phyloP scores from a whole-genome alignment of 2,329 filamentous ascomycete species.

The Diaporthe citri region DNA sequence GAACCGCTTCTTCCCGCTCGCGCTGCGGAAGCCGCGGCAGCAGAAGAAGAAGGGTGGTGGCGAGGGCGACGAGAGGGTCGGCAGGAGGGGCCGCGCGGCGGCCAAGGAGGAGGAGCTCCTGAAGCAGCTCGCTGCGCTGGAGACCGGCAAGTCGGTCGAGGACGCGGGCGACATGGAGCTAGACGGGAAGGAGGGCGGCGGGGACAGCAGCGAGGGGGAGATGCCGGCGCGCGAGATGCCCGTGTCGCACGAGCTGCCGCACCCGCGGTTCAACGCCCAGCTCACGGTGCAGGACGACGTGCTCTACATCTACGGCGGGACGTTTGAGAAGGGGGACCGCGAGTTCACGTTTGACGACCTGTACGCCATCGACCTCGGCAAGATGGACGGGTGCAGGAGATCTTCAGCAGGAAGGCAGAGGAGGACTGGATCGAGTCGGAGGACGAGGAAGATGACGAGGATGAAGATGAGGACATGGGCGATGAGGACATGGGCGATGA shows the following conservation, averaged over 20 bases:
- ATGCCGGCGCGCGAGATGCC: constrained; percentile 72
- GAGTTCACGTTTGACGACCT: constrained; percentile 98
- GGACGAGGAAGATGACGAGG: constrained; percentile 70
- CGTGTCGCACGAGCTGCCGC: constrained; percentile 85
- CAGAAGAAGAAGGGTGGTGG: constrained; percentile 66
- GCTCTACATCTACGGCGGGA: constrained; percentile 94
- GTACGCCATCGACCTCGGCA: constrained; percentile 93
- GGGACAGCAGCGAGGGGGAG: constrained; percentile 57
- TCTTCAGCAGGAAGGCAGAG: constrained; percentile 83
- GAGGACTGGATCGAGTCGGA: constrained; percentile 83
- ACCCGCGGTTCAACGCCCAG: constrained; percentile 91
- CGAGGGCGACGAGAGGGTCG: constrained; percentile 65
- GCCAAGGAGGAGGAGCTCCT: constrained; percentile 93
- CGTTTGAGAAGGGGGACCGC: constrained; percentile 92
- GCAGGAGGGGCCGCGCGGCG: constrained; percentile 80
- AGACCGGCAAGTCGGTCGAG: constrained; percentile 77
- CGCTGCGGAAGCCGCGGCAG: constrained; percentile 79
- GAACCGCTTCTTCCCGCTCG: constrained; percentile 92
- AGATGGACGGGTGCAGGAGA: constrained; percentile 92
- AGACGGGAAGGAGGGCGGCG: constrained; percentile 61
- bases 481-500: constrained; percentile 67
- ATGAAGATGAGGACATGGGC: constrained; percentile 71
- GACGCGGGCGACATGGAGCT: constrained; percentile 63
- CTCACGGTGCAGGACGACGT: constrained; percentile 92
- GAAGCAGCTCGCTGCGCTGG: constrained; percentile 85